phyloP scores from a whole-genome alignment of 2,329 filamentous ascomycete species.

The Dothideomycetidae sp. region DNA sequence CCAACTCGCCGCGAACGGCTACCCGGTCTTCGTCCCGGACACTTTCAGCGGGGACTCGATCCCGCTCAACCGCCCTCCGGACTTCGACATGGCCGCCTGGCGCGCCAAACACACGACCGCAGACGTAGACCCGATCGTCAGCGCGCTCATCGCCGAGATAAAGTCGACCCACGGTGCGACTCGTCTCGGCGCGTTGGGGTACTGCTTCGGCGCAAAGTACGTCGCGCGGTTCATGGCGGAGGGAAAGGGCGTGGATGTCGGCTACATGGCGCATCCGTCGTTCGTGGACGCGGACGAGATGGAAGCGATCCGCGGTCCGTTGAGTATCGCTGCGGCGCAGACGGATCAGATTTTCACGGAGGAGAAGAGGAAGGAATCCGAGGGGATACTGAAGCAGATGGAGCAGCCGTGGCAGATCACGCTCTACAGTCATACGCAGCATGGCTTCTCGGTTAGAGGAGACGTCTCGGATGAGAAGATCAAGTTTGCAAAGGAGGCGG shows the following conservation, averaged over 20 bases:
- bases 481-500: conserved; percentile 65
- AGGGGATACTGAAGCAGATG: conserved; percentile 43
- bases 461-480: conserved; percentile 44
- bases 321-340: conserved; percentile 51
- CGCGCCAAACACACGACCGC: conserved; percentile 29
- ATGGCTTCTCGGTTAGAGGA: conserved; percentile 61
- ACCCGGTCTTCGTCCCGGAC: conserved; percentile 54
- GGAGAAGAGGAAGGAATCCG: conserved; percentile 41
- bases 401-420: conserved; percentile 58
- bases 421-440: conserved; percentile 54
- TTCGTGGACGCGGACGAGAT: conserved; percentile 54
- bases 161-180: conserved; percentile 34
- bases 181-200: conserved; percentile 33
- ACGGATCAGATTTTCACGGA: conserved; percentile 45
- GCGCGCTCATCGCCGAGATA: conserved; percentile 33
- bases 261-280: conserved; percentile 62
- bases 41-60: conserved; percentile 54
- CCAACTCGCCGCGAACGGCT: conserved; percentile 59
- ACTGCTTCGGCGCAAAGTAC: conserved; percentile 41
- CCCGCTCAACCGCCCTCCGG: conserved; percentile 35
- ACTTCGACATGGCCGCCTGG: conserved; percentile 39
- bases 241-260: conserved; percentile 47
- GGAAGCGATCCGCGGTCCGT: conserved; percentile 39
- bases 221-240: conserved; percentile 47
- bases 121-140: conserved; percentile 40